Conservation (phyloP, 1,139 yeast genomes). For the Nakaseomyces nivariensis region DNA sequence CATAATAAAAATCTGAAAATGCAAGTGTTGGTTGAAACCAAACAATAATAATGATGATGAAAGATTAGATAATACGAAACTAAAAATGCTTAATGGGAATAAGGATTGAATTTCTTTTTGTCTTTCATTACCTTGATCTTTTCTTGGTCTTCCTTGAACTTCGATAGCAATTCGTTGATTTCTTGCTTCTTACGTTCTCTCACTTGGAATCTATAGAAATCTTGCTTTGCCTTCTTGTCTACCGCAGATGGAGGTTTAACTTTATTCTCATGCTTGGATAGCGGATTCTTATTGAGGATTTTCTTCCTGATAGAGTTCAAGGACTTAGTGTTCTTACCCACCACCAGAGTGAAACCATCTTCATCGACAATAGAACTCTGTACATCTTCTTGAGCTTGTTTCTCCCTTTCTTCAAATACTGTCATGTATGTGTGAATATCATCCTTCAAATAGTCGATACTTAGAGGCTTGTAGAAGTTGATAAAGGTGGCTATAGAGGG, state of each 20-base stretch:
- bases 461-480: slow-evolving; percentile 29
- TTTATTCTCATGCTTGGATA: slow-evolving; percentile 26
- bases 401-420: slow-evolving; percentile 65
- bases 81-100: slow-evolving; percentile 30
- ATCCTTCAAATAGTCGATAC: slow-evolving; percentile 26
- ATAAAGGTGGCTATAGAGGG: slow-evolving; percentile 26
- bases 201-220: slow-evolving; percentile 92
- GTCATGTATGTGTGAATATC: slow-evolving; percentile 35
- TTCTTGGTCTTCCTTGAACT: slow-evolving; percentile 86
- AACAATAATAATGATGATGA: too few species aligned
- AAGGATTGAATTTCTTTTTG: slow-evolving; percentile 77
- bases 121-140: slow-evolving; percentile 70
- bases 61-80: too few species aligned
- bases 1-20: too few species aligned
- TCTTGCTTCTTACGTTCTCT: slow-evolving; percentile 88
- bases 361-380: slow-evolving; percentile 66
- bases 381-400: slow-evolving; percentile 49
- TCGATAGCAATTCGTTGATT: slow-evolving; percentile 73
- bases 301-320: slow-evolving; percentile 29
- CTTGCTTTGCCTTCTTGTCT: slow-evolving; percentile 75
- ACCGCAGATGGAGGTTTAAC: slow-evolving; percentile 33
- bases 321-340: slow-evolving; percentile 76
- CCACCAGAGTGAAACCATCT: slow-evolving; percentile 88
- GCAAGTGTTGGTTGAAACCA: too few species aligned
- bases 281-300: slow-evolving; percentile 26